These are phyloP conservation scores for Fusarium virguliforme DNA, from an alignment of 2,329 filamentous ascomycete species.

Conservation along the genomic window DNA sequence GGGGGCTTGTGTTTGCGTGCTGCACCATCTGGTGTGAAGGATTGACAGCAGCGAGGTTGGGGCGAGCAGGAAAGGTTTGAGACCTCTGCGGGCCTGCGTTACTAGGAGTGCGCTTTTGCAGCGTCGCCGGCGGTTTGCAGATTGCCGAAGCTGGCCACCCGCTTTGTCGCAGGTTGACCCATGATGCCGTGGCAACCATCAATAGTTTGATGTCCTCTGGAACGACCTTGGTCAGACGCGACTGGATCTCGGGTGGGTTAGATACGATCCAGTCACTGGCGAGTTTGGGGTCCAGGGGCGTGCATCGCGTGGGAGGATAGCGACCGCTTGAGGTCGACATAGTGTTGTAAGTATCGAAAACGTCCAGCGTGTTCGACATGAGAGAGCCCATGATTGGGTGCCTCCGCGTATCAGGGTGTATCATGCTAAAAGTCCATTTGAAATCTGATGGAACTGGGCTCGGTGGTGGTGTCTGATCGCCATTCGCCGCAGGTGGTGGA, in stretches of 20 bases:
- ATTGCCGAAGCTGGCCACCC: slow-evolving; percentile 56
- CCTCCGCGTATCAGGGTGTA: slow-evolving; percentile 77
- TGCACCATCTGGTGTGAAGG: slow-evolving; percentile 34
- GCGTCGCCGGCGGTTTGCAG: slow-evolving; percentile 50
- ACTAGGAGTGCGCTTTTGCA: slow-evolving; percentile 48
- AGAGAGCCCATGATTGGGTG: slow-evolving; percentile 84
- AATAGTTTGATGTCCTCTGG: slow-evolving; percentile 55
- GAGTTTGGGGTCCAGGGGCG: slow-evolving; percentile 47
- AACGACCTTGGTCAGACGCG: slow-evolving; percentile 53
- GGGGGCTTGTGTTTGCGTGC: slow-evolving; percentile 40
- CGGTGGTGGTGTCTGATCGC: slow-evolving; percentile 45
- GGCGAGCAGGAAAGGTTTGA: slow-evolving; percentile 44
- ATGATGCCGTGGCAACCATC: slow-evolving; percentile 59
- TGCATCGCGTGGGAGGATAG: slow-evolving; percentile 63
- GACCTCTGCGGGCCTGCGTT: slow-evolving; percentile 40
- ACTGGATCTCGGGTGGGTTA: slow-evolving; percentile 47
- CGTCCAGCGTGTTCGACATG: slow-evolving; percentile 74
- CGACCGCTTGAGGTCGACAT: slow-evolving; percentile 67
- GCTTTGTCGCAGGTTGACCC: slow-evolving; percentile 57
- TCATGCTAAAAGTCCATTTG: slow-evolving; percentile 84
- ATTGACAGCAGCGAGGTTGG: slow-evolving; percentile 36
- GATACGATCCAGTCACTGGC: slow-evolving; percentile 44
- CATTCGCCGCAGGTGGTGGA: slow-evolving; percentile 38
- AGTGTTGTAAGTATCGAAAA: slow-evolving; percentile 78
- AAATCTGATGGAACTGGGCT: slow-evolving; percentile 58